Conservation (phyloP, 805 yeast species). For the Metschnikowia baotianmanensis region DNA sequence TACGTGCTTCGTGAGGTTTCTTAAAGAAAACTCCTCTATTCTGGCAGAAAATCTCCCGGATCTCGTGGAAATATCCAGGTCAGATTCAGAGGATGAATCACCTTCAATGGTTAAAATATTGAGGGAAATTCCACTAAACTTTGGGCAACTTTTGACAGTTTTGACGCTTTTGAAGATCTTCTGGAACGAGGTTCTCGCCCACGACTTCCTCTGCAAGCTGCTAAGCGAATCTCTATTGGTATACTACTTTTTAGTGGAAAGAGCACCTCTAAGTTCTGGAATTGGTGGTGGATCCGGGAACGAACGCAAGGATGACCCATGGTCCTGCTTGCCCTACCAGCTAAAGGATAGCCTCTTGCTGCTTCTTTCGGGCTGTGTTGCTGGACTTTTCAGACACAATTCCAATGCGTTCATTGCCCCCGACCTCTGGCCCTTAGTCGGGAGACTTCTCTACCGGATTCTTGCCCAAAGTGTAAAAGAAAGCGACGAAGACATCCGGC, state of each 20-base stretch:
- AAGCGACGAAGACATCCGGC: conserved; percentile 21
- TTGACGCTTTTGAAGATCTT: conserved; percentile 57
- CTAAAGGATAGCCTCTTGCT: conserved; percentile 29
- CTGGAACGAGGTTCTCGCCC: conserved; percentile 63
- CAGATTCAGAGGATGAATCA: conserved; percentile 25
- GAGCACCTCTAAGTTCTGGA: too few species aligned
- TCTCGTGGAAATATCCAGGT: conserved; percentile 19
- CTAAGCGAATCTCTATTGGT: conserved; percentile 58
- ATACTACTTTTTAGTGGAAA: conserved; percentile 41
- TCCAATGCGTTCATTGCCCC: conserved; percentile 65
- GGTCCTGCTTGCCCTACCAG: conserved; percentile 9
- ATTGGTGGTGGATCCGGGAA: too few species aligned
- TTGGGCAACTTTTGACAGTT: conserved; percentile 35
- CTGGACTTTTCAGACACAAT: conserved; percentile 46
- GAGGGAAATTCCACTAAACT: conserved; percentile 22
- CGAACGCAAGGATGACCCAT: too few species aligned
- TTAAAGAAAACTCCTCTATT: conserved; percentile 38
- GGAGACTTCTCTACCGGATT: conserved; percentile 45
- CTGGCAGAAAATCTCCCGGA: conserved; percentile 26
- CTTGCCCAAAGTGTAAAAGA: conserved; percentile 22
- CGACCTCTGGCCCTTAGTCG: conserved; percentile 55
- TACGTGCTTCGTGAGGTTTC: conserved; percentile 57
- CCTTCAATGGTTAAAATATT: conserved; percentile 5
- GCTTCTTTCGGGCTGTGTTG: conserved; percentile 29
- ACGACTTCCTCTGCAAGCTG: conserved; percentile 61